Base-by-base conservation (phyloP, 257 asterid genomes). In the Haberlea rhodopensis region DNA sequence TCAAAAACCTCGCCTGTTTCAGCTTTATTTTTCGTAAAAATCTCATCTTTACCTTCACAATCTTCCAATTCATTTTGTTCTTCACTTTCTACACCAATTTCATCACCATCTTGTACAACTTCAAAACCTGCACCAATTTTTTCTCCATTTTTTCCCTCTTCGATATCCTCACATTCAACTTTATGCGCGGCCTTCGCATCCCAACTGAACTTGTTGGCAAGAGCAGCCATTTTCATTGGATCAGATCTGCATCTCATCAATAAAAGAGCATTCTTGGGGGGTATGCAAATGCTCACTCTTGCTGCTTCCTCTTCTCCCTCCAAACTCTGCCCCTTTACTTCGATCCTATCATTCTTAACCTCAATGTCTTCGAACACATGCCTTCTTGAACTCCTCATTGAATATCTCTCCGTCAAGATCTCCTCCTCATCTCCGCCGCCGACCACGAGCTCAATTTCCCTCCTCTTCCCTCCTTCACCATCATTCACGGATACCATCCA, bases 161-260 rank as follows among this genome's bases (percentile, higher is more conserved):
- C 79, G 11, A 61, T 65, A 2, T 61, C 72, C 2, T 55, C 74
- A 25, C 59, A 60, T 1, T 73, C 80, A 11, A 60, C 28, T n/a
- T 51, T 62, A 0, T 60, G 52, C 29, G 67, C 75, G 25, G 86
- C 78, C 1, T 79, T 56, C 1, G 71, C 71, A 60, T 86, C 97
- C 77, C 89, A 89, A 60, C 73, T 71, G 23, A 79, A 82, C 1
- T 88, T 71, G 72, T 74, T 80, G 0, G 88, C 72, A 8, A 94
- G 89, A 70, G 82, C 76, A 2, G 97, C 96, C 87, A 94, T 85
- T 74, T 90, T 86, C 79, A 86, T 74, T 1, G 97, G 99, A 83
- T 94, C 97, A 60, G 99, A 94, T 86, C 97, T 82, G 68, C 97
- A 94, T 69, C 99, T 80, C 99, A 94, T 94, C 57, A 94, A 63